Evolutionary conservation across 2,329 filamentous ascomycete species (phyloP).

Genomic region (Sarocladium strictum): DNA sequence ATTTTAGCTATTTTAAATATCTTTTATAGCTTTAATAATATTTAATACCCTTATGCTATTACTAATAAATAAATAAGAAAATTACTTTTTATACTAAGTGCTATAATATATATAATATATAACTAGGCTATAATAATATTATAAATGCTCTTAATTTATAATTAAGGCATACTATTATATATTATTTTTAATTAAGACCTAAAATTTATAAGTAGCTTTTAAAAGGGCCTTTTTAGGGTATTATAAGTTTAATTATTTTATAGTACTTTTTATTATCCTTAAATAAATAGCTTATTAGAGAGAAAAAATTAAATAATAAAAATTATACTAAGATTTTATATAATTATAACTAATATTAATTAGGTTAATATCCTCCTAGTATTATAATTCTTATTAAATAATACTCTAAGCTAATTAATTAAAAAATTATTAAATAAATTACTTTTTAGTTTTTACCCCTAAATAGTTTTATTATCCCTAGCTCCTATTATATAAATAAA

Average conservation of each 20-base stretch:
- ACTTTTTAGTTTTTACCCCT: background rate
- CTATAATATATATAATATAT: background rate
- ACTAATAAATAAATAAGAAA: background rate
- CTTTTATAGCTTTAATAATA: too few species aligned
- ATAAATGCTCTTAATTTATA: background rate
- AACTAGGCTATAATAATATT: background rate
- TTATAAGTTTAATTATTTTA: background rate
- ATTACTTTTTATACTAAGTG: background rate
- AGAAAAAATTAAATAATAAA: background rate
- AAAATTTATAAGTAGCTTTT: background rate
- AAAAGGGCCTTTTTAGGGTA: background rate
- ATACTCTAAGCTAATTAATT: background rate
- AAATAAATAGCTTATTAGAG: background rate
- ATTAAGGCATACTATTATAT: background rate
- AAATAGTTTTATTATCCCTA: background rate
- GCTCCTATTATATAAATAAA: background rate
- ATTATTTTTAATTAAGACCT: background rate
- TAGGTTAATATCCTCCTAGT: background rate
- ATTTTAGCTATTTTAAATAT: background rate
- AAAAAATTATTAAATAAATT: background rate
- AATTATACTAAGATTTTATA: background rate
- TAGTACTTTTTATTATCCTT: background rate
- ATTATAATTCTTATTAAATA: background rate
- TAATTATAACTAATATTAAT: background rate
- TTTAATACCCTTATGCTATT: background rate